These are phyloP conservation scores for Nemania diffusa DNA, from an alignment of 2,329 filamentous ascomycete species.

Conservation along the genomic window DNA sequence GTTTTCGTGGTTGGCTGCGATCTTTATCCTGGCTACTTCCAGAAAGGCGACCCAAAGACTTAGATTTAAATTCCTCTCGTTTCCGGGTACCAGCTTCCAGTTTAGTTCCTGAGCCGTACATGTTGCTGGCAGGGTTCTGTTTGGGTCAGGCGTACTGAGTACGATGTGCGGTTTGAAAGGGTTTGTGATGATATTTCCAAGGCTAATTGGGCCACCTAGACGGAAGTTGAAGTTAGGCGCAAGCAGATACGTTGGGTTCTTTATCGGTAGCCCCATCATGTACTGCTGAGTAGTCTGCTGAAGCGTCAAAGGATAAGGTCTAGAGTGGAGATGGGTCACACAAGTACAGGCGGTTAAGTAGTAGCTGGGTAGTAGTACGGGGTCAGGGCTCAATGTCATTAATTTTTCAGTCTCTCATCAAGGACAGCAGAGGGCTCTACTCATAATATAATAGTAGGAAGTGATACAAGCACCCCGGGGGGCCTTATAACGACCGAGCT, in stretches of 20 bases:
- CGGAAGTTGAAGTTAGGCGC: slow-evolving; percentile 1
- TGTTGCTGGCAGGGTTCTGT: not conserved
- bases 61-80: not conserved
- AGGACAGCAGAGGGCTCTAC: no score
- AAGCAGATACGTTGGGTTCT: slow-evolving; percentile 1
- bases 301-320: no score
- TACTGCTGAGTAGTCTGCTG: no score
- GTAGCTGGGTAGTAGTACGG: no score
- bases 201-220: not conserved
- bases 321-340: no score
- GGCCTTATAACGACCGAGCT: no score
- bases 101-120: not conserved
- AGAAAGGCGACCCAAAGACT: not conserved
- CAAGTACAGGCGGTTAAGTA: no score
- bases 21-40: no score
- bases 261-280: not conserved
- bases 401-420: no score
- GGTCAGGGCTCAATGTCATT: no score
- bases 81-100: not conserved
- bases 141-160: not conserved
- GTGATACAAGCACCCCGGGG: no score
- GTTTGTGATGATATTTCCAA: slow-evolving; percentile 6
- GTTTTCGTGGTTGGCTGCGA: not conserved
- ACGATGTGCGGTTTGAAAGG: slow-evolving; percentile 1
- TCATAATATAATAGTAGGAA: no score